Conservation (phyloP, 2,329 filamentous ascomycete genomes). For the Neofusicoccum sp. region DNA sequence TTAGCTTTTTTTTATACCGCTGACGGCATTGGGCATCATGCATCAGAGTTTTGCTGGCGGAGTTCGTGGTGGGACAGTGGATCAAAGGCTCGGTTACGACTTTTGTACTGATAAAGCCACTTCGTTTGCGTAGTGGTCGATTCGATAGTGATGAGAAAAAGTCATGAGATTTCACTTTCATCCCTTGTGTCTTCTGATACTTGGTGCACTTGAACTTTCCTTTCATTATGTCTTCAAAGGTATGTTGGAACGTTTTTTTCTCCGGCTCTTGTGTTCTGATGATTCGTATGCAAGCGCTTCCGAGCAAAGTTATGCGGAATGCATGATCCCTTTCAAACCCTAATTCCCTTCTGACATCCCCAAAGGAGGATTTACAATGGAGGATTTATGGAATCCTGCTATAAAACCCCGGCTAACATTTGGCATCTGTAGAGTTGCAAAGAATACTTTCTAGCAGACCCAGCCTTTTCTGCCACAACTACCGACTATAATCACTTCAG, state of each 20-base stretch:
- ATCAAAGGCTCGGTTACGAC: constrained; percentile 19
- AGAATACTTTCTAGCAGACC: not conserved
- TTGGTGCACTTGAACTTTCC: not conserved
- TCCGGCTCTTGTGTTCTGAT: not conserved
- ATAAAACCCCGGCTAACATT: not conserved
- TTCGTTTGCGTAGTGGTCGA: constrained; percentile 17
- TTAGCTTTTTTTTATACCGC: constrained; percentile 15
- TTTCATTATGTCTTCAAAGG: not conserved
- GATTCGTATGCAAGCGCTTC: constrained; percentile 7
- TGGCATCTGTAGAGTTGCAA: not conserved
- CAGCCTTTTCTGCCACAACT: not conserved
- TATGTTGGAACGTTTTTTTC: not conserved
- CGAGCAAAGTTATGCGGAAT: constrained; percentile 1
- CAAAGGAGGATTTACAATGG: no score
- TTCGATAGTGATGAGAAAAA: constrained; percentile 19
- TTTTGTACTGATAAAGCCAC: constrained; percentile 18
- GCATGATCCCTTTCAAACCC: constrained; percentile 1
- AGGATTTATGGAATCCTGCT: not conserved
- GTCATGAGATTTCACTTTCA: constrained; percentile 19
- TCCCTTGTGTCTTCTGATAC: constrained; percentile 15
- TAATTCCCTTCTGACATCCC: constrained; percentile 14
- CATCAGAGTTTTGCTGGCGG: constrained; percentile 16
- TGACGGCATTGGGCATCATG: constrained; percentile 20
- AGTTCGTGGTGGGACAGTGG: constrained; percentile 20
- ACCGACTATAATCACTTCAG: no score